Percentiles rank a stretch among this genome's conserved stretches.
Evolutionary conservation across 1,284 basidiomycete genomes (phyloP).

Genomic region (Ganoderma multipileum): DNA sequence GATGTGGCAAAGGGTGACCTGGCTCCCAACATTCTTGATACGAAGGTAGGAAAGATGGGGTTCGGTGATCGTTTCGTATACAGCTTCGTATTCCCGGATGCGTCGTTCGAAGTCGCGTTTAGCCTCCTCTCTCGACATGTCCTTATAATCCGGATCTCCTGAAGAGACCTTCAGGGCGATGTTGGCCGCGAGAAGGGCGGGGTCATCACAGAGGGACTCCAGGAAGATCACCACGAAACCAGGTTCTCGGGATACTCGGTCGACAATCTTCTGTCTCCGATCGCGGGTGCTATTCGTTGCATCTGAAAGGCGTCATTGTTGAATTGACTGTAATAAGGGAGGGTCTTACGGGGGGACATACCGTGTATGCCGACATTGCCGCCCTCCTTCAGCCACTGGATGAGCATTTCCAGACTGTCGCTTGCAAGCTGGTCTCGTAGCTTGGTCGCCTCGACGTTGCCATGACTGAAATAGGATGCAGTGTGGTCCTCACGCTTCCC

Average conservation of each 20-base stretch:
- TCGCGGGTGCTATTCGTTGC: constrained; percentile 91
- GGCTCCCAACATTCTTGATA: constrained; percentile 88
- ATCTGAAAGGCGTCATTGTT: constrained; percentile 54
- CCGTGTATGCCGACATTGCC: constrained; percentile 99
- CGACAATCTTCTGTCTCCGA: constrained; percentile 81
- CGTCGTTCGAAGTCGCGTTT: constrained; percentile 91
- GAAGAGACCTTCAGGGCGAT: constrained; percentile 95
- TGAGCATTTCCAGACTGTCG: constrained; percentile 95
- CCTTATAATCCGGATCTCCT: constrained; percentile 97
- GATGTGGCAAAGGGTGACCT: constrained; percentile 85
- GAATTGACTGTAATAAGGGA: neutral
- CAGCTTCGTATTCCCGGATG: constrained; percentile 92
- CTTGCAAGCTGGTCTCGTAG: constrained; percentile 86
- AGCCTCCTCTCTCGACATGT: constrained; percentile 86
- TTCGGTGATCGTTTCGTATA: constrained; percentile 96
- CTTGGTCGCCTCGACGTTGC: constrained; percentile 81
- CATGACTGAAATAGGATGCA: constrained; percentile 90
- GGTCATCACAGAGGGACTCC: constrained; percentile 95
- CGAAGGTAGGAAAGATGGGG: constrained; percentile 86
- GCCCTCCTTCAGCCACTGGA: constrained; percentile 92
- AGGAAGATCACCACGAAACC: constrained; percentile 94
- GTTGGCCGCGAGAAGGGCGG: constrained; percentile 92
- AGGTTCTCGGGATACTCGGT: constrained; percentile 87
- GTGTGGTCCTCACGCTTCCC: constrained; percentile 92
- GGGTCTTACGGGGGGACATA: constrained; percentile 42